Evolutionary conservation across 441 rosid genomes (phyloP).

Genomic region (Erodium moschatum): DNA sequence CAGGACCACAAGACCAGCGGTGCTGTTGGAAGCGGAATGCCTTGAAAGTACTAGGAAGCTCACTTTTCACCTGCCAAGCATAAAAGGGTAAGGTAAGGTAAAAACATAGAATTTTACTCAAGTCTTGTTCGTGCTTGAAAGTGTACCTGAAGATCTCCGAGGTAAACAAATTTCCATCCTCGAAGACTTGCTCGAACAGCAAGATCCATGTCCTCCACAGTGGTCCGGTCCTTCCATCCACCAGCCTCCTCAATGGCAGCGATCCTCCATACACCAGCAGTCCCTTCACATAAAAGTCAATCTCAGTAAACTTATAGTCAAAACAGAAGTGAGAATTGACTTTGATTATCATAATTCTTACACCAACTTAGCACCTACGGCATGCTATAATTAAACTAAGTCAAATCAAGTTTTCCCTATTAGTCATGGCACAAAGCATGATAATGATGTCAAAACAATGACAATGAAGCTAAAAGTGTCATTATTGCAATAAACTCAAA

Average conservation of each 20-base stretch:
- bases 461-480: neutral
- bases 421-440: neutral
- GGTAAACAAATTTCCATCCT: conserved; percentile 87
- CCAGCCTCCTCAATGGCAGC: conserved; percentile 83
- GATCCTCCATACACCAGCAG: conserved; percentile 94
- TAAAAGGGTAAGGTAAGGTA: neutral
- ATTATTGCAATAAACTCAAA: neutral
- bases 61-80: conserved; percentile 61
- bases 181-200: conserved; percentile 87
- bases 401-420: neutral
- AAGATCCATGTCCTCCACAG: conserved; percentile 94
- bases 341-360: neutral
- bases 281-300: conserved; percentile 37
- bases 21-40: conserved; percentile 85
- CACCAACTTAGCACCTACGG: neutral
- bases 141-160: conserved; percentile 52
- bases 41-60: conserved; percentile 79
- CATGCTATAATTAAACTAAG: neutral
- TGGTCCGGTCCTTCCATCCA: conserved; percentile 96
- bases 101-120: neutral
- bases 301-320: conserved; percentile 28
- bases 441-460: neutral
- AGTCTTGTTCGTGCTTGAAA: conserved; percentile 34
- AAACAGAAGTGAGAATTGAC: neutral
- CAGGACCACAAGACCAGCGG: conserved; percentile 97